Evolutionary conservation across 331 rosid genomes (phyloP).

Genomic region (Erythrophleum ivorense): DNA sequence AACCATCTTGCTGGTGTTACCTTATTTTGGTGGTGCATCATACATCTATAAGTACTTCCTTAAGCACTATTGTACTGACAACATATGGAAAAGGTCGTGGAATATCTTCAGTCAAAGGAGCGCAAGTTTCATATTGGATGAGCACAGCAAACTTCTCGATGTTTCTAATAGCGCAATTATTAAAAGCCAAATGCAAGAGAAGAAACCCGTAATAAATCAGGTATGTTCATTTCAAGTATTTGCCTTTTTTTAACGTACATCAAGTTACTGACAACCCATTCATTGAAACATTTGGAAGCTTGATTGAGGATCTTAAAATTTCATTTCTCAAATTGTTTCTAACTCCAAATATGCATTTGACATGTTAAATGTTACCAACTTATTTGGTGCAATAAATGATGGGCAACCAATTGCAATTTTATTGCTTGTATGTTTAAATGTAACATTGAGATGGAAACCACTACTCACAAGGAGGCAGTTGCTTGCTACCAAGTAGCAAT

Average conservation of each 20-base stretch:
- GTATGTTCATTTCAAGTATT: constrained; percentile 30
- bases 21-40: constrained; percentile 57
- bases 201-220: constrained; percentile 41
- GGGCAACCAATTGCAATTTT: constrained; percentile 7
- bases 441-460: constrained; percentile 10
- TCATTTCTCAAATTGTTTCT: constrained; percentile 24
- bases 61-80: constrained; percentile 37
- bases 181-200: constrained; percentile 39
- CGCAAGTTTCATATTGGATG: background rate
- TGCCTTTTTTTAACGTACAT: background rate
- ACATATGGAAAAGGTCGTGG: constrained; percentile 29
- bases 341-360: constrained; percentile 19
- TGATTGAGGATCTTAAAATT: background rate
- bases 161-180: constrained; percentile 38
- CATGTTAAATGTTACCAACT: constrained; percentile 16
- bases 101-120: constrained; percentile 28
- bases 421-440: constrained; percentile 20
- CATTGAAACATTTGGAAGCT: background rate
- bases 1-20: constrained; percentile 56
- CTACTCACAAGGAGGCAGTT: background rate
- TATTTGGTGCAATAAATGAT: background rate
- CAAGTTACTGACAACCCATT: background rate
- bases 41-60: constrained; percentile 49
- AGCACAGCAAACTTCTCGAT: constrained; percentile 20
- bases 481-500: constrained; percentile 9